Conservation (phyloP, 2,329 filamentous ascomycete genomes). For the Alternaria dauci region DNA sequence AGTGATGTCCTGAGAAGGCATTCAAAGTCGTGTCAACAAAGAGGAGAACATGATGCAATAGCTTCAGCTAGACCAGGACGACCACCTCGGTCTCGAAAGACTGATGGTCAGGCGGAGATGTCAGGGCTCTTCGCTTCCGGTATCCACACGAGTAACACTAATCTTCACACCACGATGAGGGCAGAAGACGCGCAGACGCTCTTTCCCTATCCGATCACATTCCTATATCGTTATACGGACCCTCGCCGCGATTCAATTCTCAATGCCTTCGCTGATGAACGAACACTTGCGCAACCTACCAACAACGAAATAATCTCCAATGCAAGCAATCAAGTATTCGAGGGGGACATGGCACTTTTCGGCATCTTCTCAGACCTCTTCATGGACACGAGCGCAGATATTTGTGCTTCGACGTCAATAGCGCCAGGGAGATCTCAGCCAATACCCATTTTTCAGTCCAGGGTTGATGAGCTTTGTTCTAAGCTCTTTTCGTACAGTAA, state of each 20-base stretch:
- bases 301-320: not conserved
- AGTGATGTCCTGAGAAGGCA: constrained; percentile 12
- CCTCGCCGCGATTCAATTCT: constrained; percentile 13
- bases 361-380: constrained; percentile 16
- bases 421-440: not conserved
- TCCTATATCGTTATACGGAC: constrained; percentile 25
- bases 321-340: not conserved
- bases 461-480: not conserved
- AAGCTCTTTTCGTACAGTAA: not conserved
- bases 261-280: constrained; percentile 14
- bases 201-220: constrained; percentile 9
- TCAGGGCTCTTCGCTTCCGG: not conserved
- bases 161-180: not conserved
- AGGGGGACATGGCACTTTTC: not conserved
- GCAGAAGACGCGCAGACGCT: not conserved
- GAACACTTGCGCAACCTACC: not conserved
- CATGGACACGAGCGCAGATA: not conserved
- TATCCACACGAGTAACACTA: not conserved
- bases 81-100: not conserved
- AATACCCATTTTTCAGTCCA: not conserved
- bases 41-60: constrained; percentile 8
- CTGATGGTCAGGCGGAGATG: not conserved
- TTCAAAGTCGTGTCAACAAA: constrained; percentile 7
- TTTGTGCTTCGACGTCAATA: not conserved
- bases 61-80: not conserved